Evolutionary conservation across 139 green algal species (phyloP).

Genomic region (Chlorella sp.): DNA sequence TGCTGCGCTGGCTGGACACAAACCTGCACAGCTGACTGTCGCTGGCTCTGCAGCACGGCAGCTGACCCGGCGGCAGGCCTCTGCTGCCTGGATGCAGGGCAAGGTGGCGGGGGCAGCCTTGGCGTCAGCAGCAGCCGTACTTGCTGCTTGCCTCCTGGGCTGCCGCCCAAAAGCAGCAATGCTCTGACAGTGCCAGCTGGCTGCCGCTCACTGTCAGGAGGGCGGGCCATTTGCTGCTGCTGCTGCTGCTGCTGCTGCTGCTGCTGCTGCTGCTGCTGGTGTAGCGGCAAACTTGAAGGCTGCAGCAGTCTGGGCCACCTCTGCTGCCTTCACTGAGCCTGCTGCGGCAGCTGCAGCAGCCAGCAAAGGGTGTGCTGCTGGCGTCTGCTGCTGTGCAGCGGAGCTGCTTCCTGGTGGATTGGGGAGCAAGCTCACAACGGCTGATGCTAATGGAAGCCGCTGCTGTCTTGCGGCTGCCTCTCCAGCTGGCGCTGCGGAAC

Average conservation of each 20-base stretch:
- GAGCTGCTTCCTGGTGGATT: not conserved
- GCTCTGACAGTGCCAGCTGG: not conserved
- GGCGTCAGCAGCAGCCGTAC: slow-evolving; percentile 22
- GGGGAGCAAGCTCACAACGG: not conserved
- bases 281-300: slow-evolving; percentile 13
- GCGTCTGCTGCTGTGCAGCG: not conserved
- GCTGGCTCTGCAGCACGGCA: not conserved
- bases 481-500: not conserved
- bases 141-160: not conserved
- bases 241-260: not conserved
- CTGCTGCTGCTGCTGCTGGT: not conserved
- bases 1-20: not conserved
- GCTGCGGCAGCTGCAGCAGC: not conserved
- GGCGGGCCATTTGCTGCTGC: not conserved
- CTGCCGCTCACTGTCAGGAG: not conserved
- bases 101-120: not conserved
- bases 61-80: not conserved
- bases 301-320: not conserved
- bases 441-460: not conserved
- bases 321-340: not conserved
- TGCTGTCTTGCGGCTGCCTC: not conserved
- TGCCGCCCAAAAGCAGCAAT: not conserved
- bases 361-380: not conserved
- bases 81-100: not conserved
- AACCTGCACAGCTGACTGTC: not conserved